Evolutionary conservation across 768 basidiomycete species (phyloP).

Genomic region (Leccinum ochraceum): DNA sequence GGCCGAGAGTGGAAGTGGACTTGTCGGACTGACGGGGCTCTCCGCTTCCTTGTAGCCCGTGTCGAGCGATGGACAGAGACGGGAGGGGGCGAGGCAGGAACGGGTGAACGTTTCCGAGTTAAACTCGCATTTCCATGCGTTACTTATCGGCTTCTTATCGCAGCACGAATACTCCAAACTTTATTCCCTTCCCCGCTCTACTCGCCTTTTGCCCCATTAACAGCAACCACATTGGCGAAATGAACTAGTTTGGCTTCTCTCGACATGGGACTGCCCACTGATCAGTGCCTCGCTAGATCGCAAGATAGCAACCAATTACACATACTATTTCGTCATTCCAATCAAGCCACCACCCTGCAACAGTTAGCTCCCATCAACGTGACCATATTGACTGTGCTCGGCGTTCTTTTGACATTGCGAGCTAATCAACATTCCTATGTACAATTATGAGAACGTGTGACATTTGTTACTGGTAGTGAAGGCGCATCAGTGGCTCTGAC

Average conservation of each 20-base stretch:
- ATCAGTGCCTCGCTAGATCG: slow-evolving; percentile 6
- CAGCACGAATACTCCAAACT: slow-evolving; percentile 20
- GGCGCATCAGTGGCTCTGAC: background rate
- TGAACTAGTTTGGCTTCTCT: slow-evolving; percentile 20
- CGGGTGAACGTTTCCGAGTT: background rate
- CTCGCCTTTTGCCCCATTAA: slow-evolving; percentile 10
- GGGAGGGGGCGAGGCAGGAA: slow-evolving; percentile 4
- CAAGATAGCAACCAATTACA: slow-evolving; percentile 29
- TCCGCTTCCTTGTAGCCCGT: background rate
- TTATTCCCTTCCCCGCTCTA: slow-evolving; percentile 29
- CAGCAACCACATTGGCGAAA: slow-evolving; percentile 25
- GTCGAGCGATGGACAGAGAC: background rate
- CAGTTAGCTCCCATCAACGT: too few relatives aligned
- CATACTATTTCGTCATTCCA: slow-evolving; percentile 8
- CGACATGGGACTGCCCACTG: slow-evolving; percentile 20
- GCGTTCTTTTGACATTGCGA: background rate
- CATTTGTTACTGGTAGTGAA: background rate
- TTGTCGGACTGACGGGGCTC: too few relatives aligned
- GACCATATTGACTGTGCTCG: background rate
- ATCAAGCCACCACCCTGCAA: background rate
- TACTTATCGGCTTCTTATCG: slow-evolving; percentile 28
- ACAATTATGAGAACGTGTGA: background rate
- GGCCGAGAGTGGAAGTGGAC: background rate
- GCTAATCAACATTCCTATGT: background rate
- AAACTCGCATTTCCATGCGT: background rate